A percentile compares a stretch with the other conserved stretches of the same genome.
These are phyloP conservation scores for Mycena leptocephala DNA, from an alignment of 768 basidiomycete genomes.

Conservation along the genomic window DNA sequence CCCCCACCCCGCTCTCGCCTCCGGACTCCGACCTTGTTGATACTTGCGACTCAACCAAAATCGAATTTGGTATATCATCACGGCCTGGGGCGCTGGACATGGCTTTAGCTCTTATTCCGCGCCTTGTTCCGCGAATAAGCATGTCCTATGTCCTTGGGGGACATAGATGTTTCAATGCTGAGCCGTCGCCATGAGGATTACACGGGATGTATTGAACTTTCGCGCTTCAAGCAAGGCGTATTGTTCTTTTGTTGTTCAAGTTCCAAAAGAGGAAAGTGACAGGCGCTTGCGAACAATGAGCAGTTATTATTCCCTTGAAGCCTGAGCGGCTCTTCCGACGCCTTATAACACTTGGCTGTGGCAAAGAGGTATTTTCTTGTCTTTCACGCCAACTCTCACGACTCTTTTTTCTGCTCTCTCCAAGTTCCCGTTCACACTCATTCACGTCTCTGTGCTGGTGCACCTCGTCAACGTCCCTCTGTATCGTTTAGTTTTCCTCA, in stretches of 20 bases:
- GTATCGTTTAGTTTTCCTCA: neutral
- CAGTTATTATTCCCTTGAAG: neutral
- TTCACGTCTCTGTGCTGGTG: constrained; percentile 38
- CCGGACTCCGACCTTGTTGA: too few relatives aligned
- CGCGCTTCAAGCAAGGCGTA: too few relatives aligned
- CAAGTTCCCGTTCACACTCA: constrained; percentile 23
- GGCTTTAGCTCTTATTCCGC: too few relatives aligned
- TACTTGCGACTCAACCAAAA: too few relatives aligned
- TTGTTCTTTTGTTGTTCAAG: constrained; percentile 10
- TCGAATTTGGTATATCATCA: too few relatives aligned
- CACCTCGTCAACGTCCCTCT: constrained; percentile 18
- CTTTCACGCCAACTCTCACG: neutral
- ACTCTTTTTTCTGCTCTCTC: neutral
- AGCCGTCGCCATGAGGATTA: neutral
- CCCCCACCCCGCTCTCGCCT: too few relatives aligned
- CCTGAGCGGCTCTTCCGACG: neutral
- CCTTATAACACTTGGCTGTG: neutral
- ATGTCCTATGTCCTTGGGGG: too few relatives aligned
- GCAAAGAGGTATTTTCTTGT: neutral
- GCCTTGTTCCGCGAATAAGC: too few relatives aligned
- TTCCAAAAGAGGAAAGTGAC: constrained; percentile 12
- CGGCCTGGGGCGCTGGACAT: too few relatives aligned
- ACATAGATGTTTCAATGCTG: neutral
- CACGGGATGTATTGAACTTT: neutral
- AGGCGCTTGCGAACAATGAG: constrained; percentile 13